Conservation (phyloP, 2,329 filamentous ascomycete genomes). For the Plenodomus tracheiphilus region DNA sequence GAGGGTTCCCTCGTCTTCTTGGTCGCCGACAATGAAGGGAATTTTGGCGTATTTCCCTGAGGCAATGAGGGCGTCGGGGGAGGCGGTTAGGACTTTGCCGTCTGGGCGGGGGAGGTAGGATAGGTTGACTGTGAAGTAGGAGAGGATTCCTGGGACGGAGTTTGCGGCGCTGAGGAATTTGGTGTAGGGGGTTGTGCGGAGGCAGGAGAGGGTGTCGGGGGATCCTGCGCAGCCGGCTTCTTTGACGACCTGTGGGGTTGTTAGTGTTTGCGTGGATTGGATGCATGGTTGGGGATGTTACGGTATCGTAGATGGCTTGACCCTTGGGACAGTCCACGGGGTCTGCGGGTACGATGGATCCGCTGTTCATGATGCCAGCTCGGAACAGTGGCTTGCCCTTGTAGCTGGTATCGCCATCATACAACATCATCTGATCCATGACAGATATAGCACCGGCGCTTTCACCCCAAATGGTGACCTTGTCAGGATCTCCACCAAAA, state of each 20-base stretch:
- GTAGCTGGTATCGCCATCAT: slow-evolving; percentile 72
- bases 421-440: slow-evolving; percentile 74
- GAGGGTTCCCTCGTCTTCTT: slow-evolving; percentile 79
- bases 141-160: slow-evolving; percentile 69
- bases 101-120: slow-evolving; percentile 77
- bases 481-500: slow-evolving; percentile 78
- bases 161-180: slow-evolving; percentile 65
- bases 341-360: slow-evolving; percentile 44
- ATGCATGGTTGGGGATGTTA: slow-evolving; percentile 5
- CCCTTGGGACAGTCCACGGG: slow-evolving; percentile 67
- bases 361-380: slow-evolving; percentile 70
- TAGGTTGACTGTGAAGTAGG: slow-evolving; percentile 69
- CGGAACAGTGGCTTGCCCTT: slow-evolving; percentile 76
- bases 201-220: slow-evolving; percentile 52
- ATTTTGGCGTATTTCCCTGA: slow-evolving; percentile 61
- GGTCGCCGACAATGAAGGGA: slow-evolving; percentile 70
- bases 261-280: slow-evolving; percentile 57
- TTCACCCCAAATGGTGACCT: slow-evolving; percentile 80
- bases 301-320: slow-evolving; percentile 61
- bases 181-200: slow-evolving; percentile 52
- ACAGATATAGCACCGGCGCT: slow-evolving; percentile 64
- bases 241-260: slow-evolving; percentile 50
- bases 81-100: slow-evolving; percentile 62
- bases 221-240: slow-evolving; percentile 51
- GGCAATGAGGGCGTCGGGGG: slow-evolving; percentile 62